These are phyloP conservation scores for Ceratocystiopsis sp. DNA, from an alignment of 2,329 filamentous ascomycete genomes.

Conservation along the genomic window DNA sequence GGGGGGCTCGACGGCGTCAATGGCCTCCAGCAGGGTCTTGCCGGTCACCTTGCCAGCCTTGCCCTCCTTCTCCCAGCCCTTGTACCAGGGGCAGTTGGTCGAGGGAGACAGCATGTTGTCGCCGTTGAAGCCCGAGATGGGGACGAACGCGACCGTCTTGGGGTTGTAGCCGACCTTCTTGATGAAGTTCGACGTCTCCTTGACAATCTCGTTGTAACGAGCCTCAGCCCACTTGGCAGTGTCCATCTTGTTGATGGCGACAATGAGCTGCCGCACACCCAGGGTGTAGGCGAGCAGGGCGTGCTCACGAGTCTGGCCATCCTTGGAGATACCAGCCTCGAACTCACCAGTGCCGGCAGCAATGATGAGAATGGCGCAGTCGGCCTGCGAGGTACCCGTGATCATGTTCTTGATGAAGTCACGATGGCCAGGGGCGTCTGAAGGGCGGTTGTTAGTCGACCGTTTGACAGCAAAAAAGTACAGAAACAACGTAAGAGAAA, in stretches of 20 bases:
- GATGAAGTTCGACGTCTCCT: conserved; percentile 99
- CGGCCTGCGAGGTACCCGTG: conserved; percentile 99
- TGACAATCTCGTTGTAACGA: conserved; percentile 98
- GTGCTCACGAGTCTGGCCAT: conserved; percentile 99
- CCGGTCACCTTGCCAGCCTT: conserved; percentile 71
- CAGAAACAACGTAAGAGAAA: background rate
- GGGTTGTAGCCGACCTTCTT: conserved; percentile 99
- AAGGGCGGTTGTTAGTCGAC: conserved; percentile 6
- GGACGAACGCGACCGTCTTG: conserved; percentile 95
- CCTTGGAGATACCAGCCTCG: conserved; percentile 99
- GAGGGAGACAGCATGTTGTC: conserved; percentile 97
- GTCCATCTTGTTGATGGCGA: conserved; percentile 99
- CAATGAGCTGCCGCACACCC: conserved; percentile 99
- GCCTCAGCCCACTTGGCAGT: conserved; percentile 95
- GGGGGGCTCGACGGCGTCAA: conserved; percentile 87
- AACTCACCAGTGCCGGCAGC: conserved; percentile 99
- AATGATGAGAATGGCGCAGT: conserved; percentile 99
- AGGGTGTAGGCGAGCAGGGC: conserved; percentile 99
- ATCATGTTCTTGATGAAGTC: conserved; percentile 99
- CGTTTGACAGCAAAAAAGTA: conserved; percentile 1
- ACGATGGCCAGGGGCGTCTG: conserved; percentile 94
- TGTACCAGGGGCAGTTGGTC: conserved; percentile 98
- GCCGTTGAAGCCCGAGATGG: conserved; percentile 99
- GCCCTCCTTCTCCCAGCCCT: conserved; percentile 99
- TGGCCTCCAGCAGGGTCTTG: conserved; percentile 98